Evolutionary conservation across 202 grass and related monocot species (phyloP).

Genomic region (Panicum virgatum): DNA sequence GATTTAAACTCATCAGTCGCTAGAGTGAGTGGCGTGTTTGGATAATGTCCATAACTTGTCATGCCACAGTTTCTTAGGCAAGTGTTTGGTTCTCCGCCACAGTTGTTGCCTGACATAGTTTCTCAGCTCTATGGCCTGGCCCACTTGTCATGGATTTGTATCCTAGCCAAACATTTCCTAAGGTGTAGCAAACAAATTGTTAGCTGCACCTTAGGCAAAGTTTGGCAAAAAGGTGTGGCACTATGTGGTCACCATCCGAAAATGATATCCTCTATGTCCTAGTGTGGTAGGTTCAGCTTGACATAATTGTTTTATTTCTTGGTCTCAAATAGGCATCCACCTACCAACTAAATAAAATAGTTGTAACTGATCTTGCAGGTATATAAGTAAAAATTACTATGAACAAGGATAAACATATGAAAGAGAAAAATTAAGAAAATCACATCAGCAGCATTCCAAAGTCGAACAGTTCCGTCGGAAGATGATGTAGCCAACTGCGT

Average conservation of each 20-base stretch:
- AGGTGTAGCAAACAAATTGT: not conserved
- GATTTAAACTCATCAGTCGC: not conserved
- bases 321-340: not conserved
- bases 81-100: not conserved
- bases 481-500: slow-evolving; percentile 93
- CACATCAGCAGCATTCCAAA: slow-evolving; percentile 94
- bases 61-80: not conserved
- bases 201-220: not conserved
- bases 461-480: slow-evolving; percentile 82
- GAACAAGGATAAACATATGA: slow-evolving; percentile 1
- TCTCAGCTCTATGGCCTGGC: not conserved
- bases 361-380: not conserved
- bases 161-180: not conserved
- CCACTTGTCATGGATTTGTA: not conserved
- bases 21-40: not conserved
- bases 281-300: not conserved
- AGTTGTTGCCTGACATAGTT: not conserved
- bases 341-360: not conserved
- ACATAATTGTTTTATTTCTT: slow-evolving; percentile 4
- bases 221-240: not conserved
- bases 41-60: not conserved
- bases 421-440: slow-evolving; percentile 26
- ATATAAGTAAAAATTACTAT: slow-evolving; percentile 14
- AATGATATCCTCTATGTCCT: not conserved
- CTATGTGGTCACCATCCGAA: not conserved